Evolutionary conservation across 257 asterid species (phyloP).

Genomic region (Scutellaria barbata): DNA sequence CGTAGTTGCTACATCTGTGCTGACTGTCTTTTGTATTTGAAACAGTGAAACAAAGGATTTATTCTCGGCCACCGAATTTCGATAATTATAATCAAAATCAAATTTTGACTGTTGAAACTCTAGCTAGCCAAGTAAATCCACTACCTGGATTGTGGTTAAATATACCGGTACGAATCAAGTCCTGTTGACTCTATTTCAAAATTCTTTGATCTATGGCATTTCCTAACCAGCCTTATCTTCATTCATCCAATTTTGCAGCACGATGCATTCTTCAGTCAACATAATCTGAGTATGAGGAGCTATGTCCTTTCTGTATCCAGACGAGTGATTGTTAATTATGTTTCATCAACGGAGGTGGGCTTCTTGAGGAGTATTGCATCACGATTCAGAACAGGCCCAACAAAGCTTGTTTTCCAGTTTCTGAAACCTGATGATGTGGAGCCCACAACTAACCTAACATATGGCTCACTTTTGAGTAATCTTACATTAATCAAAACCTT

Average conservation of each 20-base stretch:
- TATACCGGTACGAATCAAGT: constrained; percentile 53
- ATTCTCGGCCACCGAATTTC: constrained; percentile 55
- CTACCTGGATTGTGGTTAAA: constrained; percentile 71
- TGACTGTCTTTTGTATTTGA: constrained; percentile 36
- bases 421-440: constrained; percentile 53
- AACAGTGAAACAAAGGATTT: constrained; percentile 71
- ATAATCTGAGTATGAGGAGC: constrained; percentile 78
- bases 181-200: background rate
- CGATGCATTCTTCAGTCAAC: constrained; percentile 72
- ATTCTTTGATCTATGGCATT: background rate
- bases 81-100: constrained; percentile 48
- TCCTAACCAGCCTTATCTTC: constrained; percentile 30
- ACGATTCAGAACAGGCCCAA: constrained; percentile 53
- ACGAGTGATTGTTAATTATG: constrained; percentile 50
- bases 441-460: constrained; percentile 79
- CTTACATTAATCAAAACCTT: constrained; percentile 72
- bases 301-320: constrained; percentile 59
- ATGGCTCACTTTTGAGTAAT: constrained; percentile 61
- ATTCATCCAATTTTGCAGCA: constrained; percentile 52
- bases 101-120: constrained; percentile 57
- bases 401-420: constrained; percentile 76
- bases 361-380: constrained; percentile 64
- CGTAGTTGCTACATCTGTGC: constrained; percentile 14
- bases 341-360: constrained; percentile 90
- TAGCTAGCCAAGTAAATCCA: constrained; percentile 42